These are phyloP conservation scores for Cutaneotrichosporon spelunceum DNA, from an alignment of 1,284 basidiomycete species.

Conservation along the genomic window DNA sequence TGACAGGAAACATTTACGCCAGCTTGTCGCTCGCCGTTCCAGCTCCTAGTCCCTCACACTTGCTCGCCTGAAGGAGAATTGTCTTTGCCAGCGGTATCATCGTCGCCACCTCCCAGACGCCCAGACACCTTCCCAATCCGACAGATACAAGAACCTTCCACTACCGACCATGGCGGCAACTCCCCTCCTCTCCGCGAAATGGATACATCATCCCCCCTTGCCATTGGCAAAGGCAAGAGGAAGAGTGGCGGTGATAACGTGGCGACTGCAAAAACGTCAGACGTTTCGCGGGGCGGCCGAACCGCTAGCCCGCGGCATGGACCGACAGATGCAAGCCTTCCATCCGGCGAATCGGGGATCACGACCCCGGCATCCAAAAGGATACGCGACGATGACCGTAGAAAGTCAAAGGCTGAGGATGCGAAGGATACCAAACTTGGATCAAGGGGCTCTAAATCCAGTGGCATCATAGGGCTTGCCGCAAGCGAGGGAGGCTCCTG, in stretches of 20 bases:
- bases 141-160: not conserved
- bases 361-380: not conserved
- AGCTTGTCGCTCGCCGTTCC: constrained; percentile 41
- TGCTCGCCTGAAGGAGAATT: constrained; percentile 22
- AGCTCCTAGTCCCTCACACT: constrained; percentile 40
- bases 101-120: constrained; percentile 30
- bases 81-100: not conserved
- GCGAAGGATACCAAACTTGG: not conserved
- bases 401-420: constrained; percentile 11
- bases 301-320: not conserved
- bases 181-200: not conserved
- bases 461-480: not conserved
- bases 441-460: not conserved
- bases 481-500: constrained; percentile 17
- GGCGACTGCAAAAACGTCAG: not conserved
- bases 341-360: not conserved
- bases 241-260: constrained; percentile 17
- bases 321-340: not conserved
- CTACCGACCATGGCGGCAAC: not conserved
- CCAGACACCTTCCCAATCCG: constrained; percentile 37
- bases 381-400: constrained; percentile 3
- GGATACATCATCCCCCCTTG: not conserved
- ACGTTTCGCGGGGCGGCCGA: not conserved
- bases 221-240: constrained; percentile 30
- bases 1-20: constrained; percentile 12